Evolutionary conservation across 2,329 filamentous ascomycete genomes (phyloP).

Genomic region (Colletotrichum lupini): DNA sequence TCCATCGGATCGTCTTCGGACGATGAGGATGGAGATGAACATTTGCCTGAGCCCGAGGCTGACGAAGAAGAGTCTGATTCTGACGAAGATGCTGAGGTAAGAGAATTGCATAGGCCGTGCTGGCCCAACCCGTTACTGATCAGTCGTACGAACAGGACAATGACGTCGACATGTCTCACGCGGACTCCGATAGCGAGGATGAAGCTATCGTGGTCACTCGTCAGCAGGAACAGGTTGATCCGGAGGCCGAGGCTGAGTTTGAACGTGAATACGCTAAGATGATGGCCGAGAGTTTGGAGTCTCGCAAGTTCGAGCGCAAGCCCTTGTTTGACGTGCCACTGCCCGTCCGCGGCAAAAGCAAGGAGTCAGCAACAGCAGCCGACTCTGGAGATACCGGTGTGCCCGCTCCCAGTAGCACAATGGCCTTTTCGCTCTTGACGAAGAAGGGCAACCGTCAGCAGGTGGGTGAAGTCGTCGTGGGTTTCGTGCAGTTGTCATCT

Average conservation of each 20-base stretch:
- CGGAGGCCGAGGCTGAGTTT: conserved; percentile 95
- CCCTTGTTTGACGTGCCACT: conserved; percentile 95
- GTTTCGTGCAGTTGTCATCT: too few species aligned
- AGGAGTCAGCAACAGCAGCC: conserved; percentile 35
- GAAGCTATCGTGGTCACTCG: conserved; percentile 93
- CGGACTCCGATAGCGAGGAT: conserved; percentile 78
- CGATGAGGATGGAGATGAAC: conserved; percentile 77
- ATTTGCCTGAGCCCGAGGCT: conserved; percentile 70
- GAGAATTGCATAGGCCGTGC: conserved; percentile 31
- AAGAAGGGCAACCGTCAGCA: conserved; percentile 97
- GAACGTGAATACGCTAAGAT: conserved; percentile 98
- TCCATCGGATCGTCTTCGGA: conserved; percentile 79
- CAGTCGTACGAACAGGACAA: conserved; percentile 53
- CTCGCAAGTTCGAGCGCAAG: conserved; percentile 95
- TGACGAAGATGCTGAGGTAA: conserved; percentile 20
- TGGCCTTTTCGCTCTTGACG: conserved; percentile 96
- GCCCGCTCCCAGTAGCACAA: conserved; percentile 63
- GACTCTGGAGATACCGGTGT: conserved; percentile 29
- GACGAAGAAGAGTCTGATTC: conserved; percentile 61
- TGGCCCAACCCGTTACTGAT: conserved; percentile 11
- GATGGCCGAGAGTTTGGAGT: conserved; percentile 97
- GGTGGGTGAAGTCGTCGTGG: conserved; percentile 55
- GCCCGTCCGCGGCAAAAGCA: conserved; percentile 80
- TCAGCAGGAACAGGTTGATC: conserved; percentile 89
- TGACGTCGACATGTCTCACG: conserved; percentile 60